These are phyloP conservation scores for Aegilops tauschii DNA, from an alignment of 176 grass and related monocot species.

Conservation along the genomic window DNA sequence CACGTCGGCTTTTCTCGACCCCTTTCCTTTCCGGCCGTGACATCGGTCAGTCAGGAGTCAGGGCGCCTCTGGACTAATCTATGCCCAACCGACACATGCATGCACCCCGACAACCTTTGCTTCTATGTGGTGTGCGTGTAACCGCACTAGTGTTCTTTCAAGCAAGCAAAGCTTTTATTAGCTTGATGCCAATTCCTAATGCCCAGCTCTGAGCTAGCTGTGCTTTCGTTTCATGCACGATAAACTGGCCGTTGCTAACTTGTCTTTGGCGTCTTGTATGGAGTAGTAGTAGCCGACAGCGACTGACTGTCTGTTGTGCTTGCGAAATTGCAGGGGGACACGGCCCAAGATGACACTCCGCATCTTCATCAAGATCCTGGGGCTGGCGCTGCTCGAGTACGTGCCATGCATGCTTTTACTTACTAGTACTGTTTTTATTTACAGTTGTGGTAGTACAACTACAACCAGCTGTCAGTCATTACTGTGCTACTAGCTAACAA, in stretches of 20 bases:
- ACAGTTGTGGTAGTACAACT: too few species aligned
- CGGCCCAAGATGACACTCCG: constrained; percentile 60
- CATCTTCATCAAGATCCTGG: constrained; percentile 72
- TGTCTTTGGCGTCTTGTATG: not conserved
- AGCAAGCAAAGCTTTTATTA: not conserved
- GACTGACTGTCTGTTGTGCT: not conserved
- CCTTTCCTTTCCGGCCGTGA: not conserved
- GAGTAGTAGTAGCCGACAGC: not conserved
- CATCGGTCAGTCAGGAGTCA: not conserved
- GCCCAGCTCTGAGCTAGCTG: not conserved
- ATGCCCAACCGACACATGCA: not conserved
- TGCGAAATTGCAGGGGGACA: constrained; percentile 37
- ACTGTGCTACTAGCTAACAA: too few species aligned
- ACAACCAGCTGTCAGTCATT: too few species aligned
- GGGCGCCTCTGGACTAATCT: not conserved
- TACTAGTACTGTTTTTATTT: too few species aligned
- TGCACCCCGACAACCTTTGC: not conserved
- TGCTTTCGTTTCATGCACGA: too few species aligned
- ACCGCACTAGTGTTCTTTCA: not conserved
- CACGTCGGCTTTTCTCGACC: not conserved
- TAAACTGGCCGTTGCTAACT: not conserved
- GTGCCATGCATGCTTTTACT: not conserved
- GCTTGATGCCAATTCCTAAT: not conserved
- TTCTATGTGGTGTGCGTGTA: not conserved
- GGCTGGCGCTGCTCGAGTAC: constrained; percentile 64